Evolutionary conservation across 169 alveolate genomes (phyloP), one percentile per base, ranked within the genome.

Genomic region (Plasmodium knowlesi): DNA sequence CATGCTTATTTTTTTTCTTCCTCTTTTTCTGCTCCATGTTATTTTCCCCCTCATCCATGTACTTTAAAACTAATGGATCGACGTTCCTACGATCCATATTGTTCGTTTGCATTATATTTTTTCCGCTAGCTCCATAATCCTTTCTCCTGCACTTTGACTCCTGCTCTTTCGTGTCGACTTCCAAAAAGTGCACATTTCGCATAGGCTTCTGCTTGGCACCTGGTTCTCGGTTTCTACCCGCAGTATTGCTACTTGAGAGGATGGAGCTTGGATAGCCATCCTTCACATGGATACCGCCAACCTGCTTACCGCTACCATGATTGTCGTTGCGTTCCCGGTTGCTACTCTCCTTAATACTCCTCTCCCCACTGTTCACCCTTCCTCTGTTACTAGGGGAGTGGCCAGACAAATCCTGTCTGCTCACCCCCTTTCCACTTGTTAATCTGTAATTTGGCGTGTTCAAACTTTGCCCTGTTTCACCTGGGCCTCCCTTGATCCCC

Each of bases 41-140:
- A 37, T 30, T 79, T 50, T 79, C 30, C 70, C 37, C 54, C 22
- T 79, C 72, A 32, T 79, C 84, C n/a, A 79, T 39, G n/a, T 79
- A 9, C 3, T 43, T 39, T 8, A 9, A 37, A 19, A 30, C n/a
- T 12, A 41, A 6, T 3, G 84, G 50, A n/a, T 41, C 28, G 3
- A 79, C 19, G 32, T 12, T 79, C 25, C 32, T 79, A 41, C 22
- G 22, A n/a, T 41, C 84, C 14, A 79, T 1, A 41, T 6, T 41
- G 32, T 79, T 79, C 9, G 12, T 37, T n/a, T 37, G 39, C 30
- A n/a, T 41, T 22, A 4, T 34, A 3, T 37, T 32, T 43, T 43
- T 79, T 22, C 43, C 39, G 39, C 54, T 79, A 41, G 70, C 9
- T 16, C 8, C 16, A 10, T 39, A 41, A 9, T 34, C 22, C 8